These are phyloP conservation scores for Raffaelea deltoideospora DNA, from an alignment of 2,329 filamentous ascomycete species.

Conservation along the genomic window DNA sequence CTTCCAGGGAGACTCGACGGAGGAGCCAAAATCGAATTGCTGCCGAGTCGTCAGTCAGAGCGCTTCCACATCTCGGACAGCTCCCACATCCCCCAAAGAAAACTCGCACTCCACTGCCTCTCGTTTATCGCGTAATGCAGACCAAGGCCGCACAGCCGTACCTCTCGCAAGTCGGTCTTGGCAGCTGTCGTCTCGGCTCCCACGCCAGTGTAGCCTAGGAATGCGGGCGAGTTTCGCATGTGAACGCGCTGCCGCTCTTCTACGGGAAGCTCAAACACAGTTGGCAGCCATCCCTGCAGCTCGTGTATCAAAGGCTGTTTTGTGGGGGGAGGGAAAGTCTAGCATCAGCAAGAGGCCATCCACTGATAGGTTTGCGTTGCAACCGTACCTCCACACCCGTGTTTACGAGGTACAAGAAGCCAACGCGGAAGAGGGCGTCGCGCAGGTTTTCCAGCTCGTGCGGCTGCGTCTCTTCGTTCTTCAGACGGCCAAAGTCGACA, in stretches of 20 bases:
- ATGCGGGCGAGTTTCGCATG: constrained; percentile 40
- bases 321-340: background rate
- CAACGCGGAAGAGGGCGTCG: constrained; percentile 31
- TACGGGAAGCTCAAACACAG: constrained; percentile 24
- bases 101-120: background rate
- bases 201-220: constrained; percentile 41
- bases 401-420: constrained; percentile 37
- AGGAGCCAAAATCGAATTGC: constrained; percentile 36
- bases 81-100: too few relatives aligned
- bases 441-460: constrained; percentile 17
- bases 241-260: constrained; percentile 24
- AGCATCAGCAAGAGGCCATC: background rate
- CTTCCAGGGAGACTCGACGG: constrained; percentile 1
- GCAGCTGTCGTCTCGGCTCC: constrained; percentile 41
- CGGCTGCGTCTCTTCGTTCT: background rate
- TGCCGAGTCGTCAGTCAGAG: constrained; percentile 13
- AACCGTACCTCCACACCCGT: constrained; percentile 23
- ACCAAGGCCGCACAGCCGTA: too few relatives aligned
- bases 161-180: constrained; percentile 29
- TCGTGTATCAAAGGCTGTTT: constrained; percentile 15
- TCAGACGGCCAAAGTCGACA: constrained; percentile 5
- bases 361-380: background rate
- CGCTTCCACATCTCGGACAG: too few relatives aligned
- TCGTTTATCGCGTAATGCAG: too few relatives aligned
- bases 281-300: constrained; percentile 24